These are phyloP conservation scores for Penicillium robsamsonii DNA, from an alignment of 495 filamentous ascomycete species.

Conservation along the genomic window DNA sequence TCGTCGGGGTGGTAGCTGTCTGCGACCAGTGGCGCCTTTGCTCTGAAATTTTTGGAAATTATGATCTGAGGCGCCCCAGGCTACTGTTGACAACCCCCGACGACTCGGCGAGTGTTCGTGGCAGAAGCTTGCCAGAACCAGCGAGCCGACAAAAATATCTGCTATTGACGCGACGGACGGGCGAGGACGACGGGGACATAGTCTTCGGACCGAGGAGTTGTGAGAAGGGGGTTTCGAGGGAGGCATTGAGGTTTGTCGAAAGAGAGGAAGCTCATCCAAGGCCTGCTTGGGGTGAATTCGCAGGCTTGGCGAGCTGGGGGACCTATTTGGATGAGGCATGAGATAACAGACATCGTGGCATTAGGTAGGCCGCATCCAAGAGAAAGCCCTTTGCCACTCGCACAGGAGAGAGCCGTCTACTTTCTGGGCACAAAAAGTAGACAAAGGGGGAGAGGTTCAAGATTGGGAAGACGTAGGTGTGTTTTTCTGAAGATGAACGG, in stretches of 20 bases:
- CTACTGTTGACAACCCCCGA: conserved; percentile 32
- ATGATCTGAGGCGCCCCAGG: conserved; percentile 15
- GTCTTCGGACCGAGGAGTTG: conserved; percentile 35
- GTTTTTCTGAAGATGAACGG: conserved; percentile 31
- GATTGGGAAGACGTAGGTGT: conserved; percentile 12
- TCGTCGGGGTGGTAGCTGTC: conserved; percentile 17
- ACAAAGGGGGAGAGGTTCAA: conserved; percentile 10
- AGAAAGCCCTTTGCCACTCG: conserved; percentile 22
- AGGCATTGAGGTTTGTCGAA: conserved; percentile 34
- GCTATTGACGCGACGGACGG: conserved; percentile 43
- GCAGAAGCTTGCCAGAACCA: conserved; percentile 64
- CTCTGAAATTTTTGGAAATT: conserved; percentile 18
- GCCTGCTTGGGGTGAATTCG: conserved; percentile 47
- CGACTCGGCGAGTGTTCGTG: conserved; percentile 49
- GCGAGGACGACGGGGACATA: conserved; percentile 43
- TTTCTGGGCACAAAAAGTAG: conserved; percentile 18
- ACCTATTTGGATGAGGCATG: conserved; percentile 62
- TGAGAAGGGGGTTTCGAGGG: conserved; percentile 24
- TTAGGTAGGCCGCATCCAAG: conserved; percentile 41
- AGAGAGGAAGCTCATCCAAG: conserved; percentile 40
- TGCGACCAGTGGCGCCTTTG: conserved; percentile 14
- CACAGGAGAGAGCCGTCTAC: conserved; percentile 12
- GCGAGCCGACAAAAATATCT: conserved; percentile 60
- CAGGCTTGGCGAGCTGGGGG: conserved; percentile 52
- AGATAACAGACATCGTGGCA: conserved; percentile 61